A percentile compares a stretch with the other conserved stretches of the same genome.
Evolutionary conservation across 2,329 filamentous ascomycete species (phyloP).

Genomic region (Colletotrichum lini): DNA sequence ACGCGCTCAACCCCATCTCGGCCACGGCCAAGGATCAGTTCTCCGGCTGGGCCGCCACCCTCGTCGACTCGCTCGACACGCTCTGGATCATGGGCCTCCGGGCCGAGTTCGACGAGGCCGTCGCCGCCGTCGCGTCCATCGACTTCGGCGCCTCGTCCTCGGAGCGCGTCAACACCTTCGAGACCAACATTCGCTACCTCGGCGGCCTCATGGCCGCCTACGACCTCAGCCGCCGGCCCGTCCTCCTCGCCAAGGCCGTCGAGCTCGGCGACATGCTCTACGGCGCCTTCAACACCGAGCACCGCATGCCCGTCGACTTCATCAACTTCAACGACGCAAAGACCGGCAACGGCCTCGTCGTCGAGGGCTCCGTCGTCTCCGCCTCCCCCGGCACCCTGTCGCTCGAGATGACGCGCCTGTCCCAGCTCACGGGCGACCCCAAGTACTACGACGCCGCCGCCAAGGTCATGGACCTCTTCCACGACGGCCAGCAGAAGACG

Average conservation of each 20-base stretch:
- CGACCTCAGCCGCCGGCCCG: constrained; percentile 71
- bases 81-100: constrained; percentile 69
- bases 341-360: constrained; percentile 50
- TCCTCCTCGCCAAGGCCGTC: constrained; percentile 71
- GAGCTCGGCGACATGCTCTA: constrained; percentile 77
- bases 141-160: constrained; percentile 61
- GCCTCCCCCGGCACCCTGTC: constrained; percentile 74
- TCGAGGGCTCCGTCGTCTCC: constrained; percentile 57
- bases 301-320: constrained; percentile 71
- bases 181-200: constrained; percentile 80
- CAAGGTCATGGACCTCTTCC: constrained; percentile 76
- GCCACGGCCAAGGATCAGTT: constrained; percentile 57
- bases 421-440: constrained; percentile 78
- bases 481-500: constrained; percentile 75
- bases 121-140: constrained; percentile 59
- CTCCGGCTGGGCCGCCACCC: constrained; percentile 63
- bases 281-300: constrained; percentile 77
- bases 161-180: constrained; percentile 71
- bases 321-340: constrained; percentile 60
- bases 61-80: constrained; percentile 64
- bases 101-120: constrained; percentile 65
- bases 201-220: constrained; percentile 79
- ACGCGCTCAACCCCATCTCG: constrained; percentile 60
- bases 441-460: constrained; percentile 83
- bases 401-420: constrained; percentile 80